Conservation (phyloP, 192 early-diverging fungal genomes). For the Mortierella antarctica region DNA sequence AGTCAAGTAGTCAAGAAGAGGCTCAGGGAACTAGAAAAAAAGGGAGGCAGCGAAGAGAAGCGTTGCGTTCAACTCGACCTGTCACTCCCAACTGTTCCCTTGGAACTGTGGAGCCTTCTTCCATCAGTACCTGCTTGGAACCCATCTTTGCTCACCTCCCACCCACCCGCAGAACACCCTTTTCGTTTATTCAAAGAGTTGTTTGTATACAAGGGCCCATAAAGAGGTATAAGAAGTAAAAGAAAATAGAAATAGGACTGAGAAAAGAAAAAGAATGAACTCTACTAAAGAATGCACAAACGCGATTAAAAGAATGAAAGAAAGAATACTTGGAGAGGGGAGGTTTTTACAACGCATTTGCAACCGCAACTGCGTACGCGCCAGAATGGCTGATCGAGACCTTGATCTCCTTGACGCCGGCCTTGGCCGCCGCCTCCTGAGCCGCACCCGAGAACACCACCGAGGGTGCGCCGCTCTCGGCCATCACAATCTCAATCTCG, state of each 20-base stretch:
- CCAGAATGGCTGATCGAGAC: conserved; percentile 95
- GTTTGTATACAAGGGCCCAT: background rate
- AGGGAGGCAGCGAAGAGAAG: conserved; percentile 18
- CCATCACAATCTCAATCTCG: conserved; percentile 88
- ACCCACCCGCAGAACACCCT: background rate
- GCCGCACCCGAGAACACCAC: conserved; percentile 89
- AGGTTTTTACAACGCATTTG: conserved; percentile 68
- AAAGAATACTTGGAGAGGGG: conserved; percentile 10
- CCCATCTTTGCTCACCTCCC: background rate
- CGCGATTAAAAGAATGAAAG: conserved; percentile 19
- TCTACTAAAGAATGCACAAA: background rate
- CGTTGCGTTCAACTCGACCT: conserved; percentile 45
- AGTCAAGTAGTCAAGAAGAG: background rate
- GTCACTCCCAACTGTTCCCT: background rate
- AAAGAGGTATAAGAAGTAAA: background rate
- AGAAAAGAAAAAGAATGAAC: background rate
- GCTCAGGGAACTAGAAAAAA: background rate
- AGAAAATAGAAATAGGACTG: background rate
- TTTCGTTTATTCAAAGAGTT: background rate
- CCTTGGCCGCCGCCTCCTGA: conserved; percentile 72
- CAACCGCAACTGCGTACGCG: conserved; percentile 90
- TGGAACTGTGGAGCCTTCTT: background rate
- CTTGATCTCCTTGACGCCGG: conserved; percentile 80
- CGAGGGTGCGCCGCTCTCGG: conserved; percentile 78
- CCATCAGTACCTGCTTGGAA: background rate